phyloP scores from a whole-genome alignment of 148 eudicot genomes.

The Persicaria maculosa region DNA sequence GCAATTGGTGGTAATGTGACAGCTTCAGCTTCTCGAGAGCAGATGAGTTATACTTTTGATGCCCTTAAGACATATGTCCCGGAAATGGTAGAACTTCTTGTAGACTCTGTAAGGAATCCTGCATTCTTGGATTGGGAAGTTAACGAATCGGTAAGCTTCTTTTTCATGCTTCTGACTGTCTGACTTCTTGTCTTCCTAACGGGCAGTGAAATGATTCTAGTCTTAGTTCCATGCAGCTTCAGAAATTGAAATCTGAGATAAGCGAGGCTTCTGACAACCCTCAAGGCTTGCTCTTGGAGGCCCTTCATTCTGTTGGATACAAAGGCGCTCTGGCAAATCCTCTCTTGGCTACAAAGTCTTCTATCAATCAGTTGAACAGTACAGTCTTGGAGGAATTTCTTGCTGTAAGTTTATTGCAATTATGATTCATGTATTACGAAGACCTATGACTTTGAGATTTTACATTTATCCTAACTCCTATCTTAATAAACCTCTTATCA shows the following conservation, averaged over 20 bases:
- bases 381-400: slow-evolving; percentile 50
- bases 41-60: slow-evolving; percentile 89
- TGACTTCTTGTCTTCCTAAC: neutral
- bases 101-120: slow-evolving; percentile 90
- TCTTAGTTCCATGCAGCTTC: slow-evolving; percentile 35
- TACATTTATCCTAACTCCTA: neutral
- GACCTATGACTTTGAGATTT: neutral
- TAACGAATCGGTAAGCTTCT: slow-evolving; percentile 62
- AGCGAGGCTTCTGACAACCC: slow-evolving; percentile 76
- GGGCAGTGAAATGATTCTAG: neutral
- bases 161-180: slow-evolving; percentile 4
- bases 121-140: slow-evolving; percentile 98
- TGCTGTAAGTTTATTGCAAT: slow-evolving; percentile 45
- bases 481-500: neutral
- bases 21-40: slow-evolving; percentile 88
- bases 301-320: slow-evolving; percentile 82
- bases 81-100: slow-evolving; percentile 90
- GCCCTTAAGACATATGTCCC: slow-evolving; percentile 82
- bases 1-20: slow-evolving; percentile 85
- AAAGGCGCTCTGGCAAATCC: slow-evolving; percentile 64
- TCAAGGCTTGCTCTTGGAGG: slow-evolving; percentile 72
- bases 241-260: slow-evolving; percentile 67
- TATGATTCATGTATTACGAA: neutral
- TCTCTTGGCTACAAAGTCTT: slow-evolving; percentile 75
- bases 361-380: slow-evolving; percentile 50